phyloP scores from a whole-genome alignment of 176 grass and related monocot species.

The bread wheat (Triticum aestivum) region IWGSC_CS_RefSeq_v2.1 NC_057807.1:150623968-150624467 shows the following conservation, averaged over 20 bases:
- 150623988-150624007: neutral
- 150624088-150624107: neutral
- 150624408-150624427: too few species aligned
- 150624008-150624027: neutral
- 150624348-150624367: too few species aligned
- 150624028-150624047: constrained; percentile 38
- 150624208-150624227: neutral
- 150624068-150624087: neutral
- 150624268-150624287: neutral
- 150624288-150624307: neutral
- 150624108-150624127: neutral
- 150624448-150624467: too few species aligned
- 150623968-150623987: neutral
- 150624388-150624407: too few species aligned
- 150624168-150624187: neutral
- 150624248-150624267: neutral
- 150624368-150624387: too few species aligned
- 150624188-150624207: neutral
- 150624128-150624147: neutral
- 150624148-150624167: constrained; percentile 25
- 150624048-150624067: neutral
- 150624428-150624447: too few species aligned
- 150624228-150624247: neutral
- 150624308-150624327: too few species aligned
- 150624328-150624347: too few species aligned